A percentile compares a stretch with the other conserved stretches of the same genome.
These are phyloP conservation scores for Neurospora sp. DNA, from an alignment of 495 filamentous ascomycete species.

Conservation along the genomic window DNA sequence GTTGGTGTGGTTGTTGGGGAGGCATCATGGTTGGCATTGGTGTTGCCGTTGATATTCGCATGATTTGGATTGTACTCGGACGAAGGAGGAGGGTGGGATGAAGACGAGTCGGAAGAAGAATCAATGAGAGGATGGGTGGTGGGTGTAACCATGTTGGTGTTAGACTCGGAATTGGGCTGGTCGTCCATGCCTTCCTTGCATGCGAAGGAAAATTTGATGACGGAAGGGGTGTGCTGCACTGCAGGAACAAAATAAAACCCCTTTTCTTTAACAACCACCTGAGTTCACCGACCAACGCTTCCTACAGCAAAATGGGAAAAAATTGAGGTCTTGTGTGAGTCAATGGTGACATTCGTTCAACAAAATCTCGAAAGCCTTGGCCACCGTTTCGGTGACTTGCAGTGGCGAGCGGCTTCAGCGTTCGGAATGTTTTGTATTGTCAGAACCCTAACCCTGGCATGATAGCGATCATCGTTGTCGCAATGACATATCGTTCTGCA, in stretches of 20 bases:
- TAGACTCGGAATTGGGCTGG: background rate
- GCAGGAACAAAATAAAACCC: background rate
- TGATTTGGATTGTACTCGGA: background rate
- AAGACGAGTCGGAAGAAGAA: constrained; percentile 11
- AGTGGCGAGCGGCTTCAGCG: background rate
- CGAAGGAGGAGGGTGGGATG: background rate
- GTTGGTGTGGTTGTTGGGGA: background rate
- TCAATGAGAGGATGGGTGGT: constrained; percentile 14
- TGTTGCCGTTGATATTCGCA: background rate
- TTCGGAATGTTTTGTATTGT: background rate
- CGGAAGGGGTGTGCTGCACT: background rate
- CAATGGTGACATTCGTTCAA: background rate
- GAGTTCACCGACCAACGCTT: background rate
- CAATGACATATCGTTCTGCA: background rate
- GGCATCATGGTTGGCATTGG: background rate
- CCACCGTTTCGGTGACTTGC: background rate
- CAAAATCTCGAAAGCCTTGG: background rate
- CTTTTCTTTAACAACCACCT: background rate
- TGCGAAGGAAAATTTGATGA: background rate
- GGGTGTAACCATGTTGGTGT: background rate
- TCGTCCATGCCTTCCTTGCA: background rate
- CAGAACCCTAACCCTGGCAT: background rate
- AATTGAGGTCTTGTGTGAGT: background rate
- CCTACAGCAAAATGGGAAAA: background rate
- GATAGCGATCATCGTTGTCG: background rate